Conservation (phyloP, 495 filamentous ascomycete genomes). For the Podospora bellae-mahoneyi region DNA sequence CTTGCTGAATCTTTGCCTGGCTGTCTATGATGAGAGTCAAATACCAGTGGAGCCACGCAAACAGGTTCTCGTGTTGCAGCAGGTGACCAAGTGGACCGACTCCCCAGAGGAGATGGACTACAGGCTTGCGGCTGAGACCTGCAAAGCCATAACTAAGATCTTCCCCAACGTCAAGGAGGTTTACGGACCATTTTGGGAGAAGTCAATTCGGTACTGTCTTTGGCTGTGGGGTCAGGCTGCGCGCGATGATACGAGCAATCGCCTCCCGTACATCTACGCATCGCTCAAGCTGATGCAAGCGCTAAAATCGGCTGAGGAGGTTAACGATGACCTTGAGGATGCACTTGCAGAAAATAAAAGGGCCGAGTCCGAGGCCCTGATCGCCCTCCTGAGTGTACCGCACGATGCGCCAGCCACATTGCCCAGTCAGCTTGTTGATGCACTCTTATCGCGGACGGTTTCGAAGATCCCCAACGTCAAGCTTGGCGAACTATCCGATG, state of each 20-base stretch:
- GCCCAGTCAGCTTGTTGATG: constrained; percentile 58
- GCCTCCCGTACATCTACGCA: constrained; percentile 60
- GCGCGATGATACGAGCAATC: constrained; percentile 30
- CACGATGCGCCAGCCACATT: constrained; percentile 32
- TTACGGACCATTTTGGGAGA: constrained; percentile 83
- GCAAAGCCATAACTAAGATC: constrained; percentile 60
- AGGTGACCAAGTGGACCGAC: constrained; percentile 67
- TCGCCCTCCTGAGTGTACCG: constrained; percentile 56
- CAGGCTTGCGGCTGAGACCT: constrained; percentile 57
- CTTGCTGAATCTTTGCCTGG: constrained; percentile 44
- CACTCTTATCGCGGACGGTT: constrained; percentile 62
- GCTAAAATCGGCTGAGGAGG: constrained; percentile 57
- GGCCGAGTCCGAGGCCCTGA: constrained; percentile 52
- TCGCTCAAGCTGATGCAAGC: constrained; percentile 67
- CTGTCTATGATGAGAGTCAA: constrained; percentile 42
- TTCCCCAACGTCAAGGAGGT: constrained; percentile 69
- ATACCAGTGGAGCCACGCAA: constrained; percentile 70
- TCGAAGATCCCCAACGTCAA: constrained; percentile 46
- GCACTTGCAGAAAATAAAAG: constrained; percentile 55
- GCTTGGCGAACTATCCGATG: constrained; percentile 49
- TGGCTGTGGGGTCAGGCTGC: constrained; percentile 50
- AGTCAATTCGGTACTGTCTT: constrained; percentile 56
- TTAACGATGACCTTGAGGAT: constrained; percentile 85
- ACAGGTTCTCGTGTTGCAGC: constrained; percentile 75
- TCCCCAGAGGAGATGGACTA: constrained; percentile 45